Conservation (phyloP, 768 basidiomycete genomes). For the Lactifluus volemus region DNA sequence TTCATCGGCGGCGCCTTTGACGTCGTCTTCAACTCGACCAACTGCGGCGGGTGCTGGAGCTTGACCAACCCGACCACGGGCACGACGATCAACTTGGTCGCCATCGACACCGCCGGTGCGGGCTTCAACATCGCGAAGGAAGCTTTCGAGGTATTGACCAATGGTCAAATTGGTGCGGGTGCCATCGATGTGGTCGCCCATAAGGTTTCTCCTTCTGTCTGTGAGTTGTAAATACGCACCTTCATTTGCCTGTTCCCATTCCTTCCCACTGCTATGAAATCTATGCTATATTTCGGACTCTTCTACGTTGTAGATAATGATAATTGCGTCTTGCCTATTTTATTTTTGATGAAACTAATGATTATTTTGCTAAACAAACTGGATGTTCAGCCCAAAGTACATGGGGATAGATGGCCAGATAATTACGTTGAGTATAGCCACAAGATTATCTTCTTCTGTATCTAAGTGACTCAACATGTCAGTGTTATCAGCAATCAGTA, state of each 20-base stretch:
- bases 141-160: constrained; percentile 27
- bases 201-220: constrained; percentile 24
- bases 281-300: too few species aligned
- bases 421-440: too few species aligned
- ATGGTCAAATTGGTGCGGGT: constrained; percentile 21
- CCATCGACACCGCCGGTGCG: constrained; percentile 39
- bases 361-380: too few species aligned
- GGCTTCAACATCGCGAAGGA: constrained; percentile 32
- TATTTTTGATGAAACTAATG: too few species aligned
- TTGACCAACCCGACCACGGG: constrained; percentile 37
- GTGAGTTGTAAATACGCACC: constrained; percentile 14
- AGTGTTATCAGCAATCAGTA: neutral
- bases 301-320: too few species aligned
- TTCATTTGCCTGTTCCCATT: neutral
- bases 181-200: constrained; percentile 22
- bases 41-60: constrained; percentile 55
- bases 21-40: constrained; percentile 41
- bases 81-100: constrained; percentile 39
- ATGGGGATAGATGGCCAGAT: too few species aligned
- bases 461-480: neutral
- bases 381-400: too few species aligned
- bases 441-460: neutral
- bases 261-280: too few species aligned
- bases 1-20: constrained; percentile 48
- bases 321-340: too few species aligned